A percentile compares a stretch with the other conserved stretches of the same genome.
phyloP scores from a whole-genome alignment of 345 rosid species.

The Linum lewisii region DNA sequence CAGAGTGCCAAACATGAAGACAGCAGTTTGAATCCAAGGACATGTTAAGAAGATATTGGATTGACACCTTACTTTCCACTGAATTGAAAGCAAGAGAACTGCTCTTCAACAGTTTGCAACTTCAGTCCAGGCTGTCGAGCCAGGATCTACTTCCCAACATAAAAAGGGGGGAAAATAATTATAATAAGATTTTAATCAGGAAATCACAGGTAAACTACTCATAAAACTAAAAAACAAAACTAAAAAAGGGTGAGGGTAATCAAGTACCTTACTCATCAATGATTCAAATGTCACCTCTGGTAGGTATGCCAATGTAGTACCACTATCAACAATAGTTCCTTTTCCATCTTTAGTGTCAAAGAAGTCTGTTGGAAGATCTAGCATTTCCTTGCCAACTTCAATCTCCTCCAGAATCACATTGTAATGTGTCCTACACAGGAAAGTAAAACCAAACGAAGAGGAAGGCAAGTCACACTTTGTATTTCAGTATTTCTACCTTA shows the following conservation, averaged over 20 bases:
- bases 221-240: background rate
- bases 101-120: slow-evolving; percentile 43
- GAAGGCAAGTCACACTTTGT: background rate
- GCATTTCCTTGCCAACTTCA: slow-evolving; percentile 51
- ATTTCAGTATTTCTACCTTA: background rate
- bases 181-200: no score
- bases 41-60: slow-evolving; percentile 3
- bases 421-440: slow-evolving; percentile 64
- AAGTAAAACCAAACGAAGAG: background rate
- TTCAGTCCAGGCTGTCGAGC: slow-evolving; percentile 41
- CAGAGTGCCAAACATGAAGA: no score
- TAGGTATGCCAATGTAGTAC: slow-evolving; percentile 88
- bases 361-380: slow-evolving; percentile 46
- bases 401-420: slow-evolving; percentile 56
- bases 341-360: slow-evolving; percentile 33
- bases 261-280: slow-evolving; percentile 38
- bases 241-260: background rate
- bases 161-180: background rate
- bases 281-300: slow-evolving; percentile 44
- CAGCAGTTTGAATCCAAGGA: no score
- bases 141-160: slow-evolving; percentile 36
- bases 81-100: slow-evolving; percentile 57
- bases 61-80: slow-evolving; percentile 40
- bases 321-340: slow-evolving; percentile 82
- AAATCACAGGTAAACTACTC: background rate